These are phyloP conservation scores for Solanum hybrid DNA, from an alignment of 305 asterid genomes.

Conservation along the genomic window DNA sequence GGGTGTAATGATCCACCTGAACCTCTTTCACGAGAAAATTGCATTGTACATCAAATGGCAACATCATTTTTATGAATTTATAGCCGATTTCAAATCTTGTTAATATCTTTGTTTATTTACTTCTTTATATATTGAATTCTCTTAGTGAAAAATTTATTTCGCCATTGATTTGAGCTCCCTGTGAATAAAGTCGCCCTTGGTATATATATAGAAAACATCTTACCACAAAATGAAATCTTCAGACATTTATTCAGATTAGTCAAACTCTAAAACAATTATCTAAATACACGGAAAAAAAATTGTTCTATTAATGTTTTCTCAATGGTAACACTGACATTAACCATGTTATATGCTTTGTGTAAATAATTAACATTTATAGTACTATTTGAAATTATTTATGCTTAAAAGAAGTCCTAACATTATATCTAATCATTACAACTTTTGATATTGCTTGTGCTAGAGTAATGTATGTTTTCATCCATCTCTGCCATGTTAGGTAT, in stretches of 20 bases:
- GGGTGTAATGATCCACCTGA: not conserved
- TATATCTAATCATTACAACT: not conserved
- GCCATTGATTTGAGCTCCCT: not conserved
- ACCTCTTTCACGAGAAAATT: not conserved
- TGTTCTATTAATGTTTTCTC: not conserved
- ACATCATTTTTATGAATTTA: not conserved
- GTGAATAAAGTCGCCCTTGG: not conserved
- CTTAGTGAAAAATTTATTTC: fast-evolving
- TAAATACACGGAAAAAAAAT: not conserved
- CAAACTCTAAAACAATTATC: not conserved
- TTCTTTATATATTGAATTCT: not conserved
- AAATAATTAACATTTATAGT: not conserved
- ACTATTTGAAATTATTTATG: not conserved
- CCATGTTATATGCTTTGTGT: not conserved
- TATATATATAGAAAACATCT: not conserved
- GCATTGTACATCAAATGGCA: not conserved
- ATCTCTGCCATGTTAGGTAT: not conserved
- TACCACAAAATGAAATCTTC: not conserved
- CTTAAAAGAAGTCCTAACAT: not conserved
- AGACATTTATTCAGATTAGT: not conserved
- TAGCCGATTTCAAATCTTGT: fast-evolving
- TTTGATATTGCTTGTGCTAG: not conserved
- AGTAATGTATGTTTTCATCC: not conserved
- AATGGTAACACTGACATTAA: not conserved
- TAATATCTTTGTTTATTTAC: not conserved